Evolutionary conservation across 306 rosid species (phyloP).

Genomic region (Calophaca sinica): DNA sequence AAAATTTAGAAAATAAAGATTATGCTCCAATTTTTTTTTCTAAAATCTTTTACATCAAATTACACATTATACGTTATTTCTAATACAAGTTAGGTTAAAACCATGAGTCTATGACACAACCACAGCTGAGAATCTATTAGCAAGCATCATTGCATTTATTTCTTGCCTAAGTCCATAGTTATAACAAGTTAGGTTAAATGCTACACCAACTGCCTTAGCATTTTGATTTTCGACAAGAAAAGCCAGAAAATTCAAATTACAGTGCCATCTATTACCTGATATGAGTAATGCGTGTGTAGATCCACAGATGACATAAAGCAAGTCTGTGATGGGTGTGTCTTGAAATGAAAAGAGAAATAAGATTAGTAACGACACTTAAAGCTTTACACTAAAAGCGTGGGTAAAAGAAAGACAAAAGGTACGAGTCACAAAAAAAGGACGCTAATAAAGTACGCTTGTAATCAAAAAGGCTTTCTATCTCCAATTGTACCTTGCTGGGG

Average conservation of each 20-base stretch:
- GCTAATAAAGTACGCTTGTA: slow-evolving; percentile 15
- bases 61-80: not conserved
- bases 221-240: slow-evolving; percentile 13
- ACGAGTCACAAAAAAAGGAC: slow-evolving; percentile 16
- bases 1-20: slow-evolving; percentile 29
- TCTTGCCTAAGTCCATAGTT: slow-evolving; percentile 29
- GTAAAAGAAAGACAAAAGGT: slow-evolving; percentile 1
- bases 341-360: slow-evolving; percentile 54
- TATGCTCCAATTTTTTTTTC: slow-evolving; percentile 12
- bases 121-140: slow-evolving; percentile 5
- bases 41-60: slow-evolving; percentile 26
- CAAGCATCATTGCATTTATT: slow-evolving; percentile 13
- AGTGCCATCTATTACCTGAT: slow-evolving; percentile 73
- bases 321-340: slow-evolving; percentile 98
- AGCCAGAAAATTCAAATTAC: slow-evolving; percentile 26
- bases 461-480: slow-evolving; percentile 30
- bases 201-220: slow-evolving; percentile 3
- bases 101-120: slow-evolving; percentile 13
- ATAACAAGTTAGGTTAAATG: not conserved
- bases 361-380: slow-evolving; percentile 40
- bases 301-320: slow-evolving; percentile 99
- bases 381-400: not conserved
- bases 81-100: slow-evolving; percentile 4
- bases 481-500: slow-evolving; percentile 15
- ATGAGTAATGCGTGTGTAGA: slow-evolving; percentile 97